phyloP scores from a whole-genome alignment of 169 alveolate species.

The Perkinsus olseni region DNA sequence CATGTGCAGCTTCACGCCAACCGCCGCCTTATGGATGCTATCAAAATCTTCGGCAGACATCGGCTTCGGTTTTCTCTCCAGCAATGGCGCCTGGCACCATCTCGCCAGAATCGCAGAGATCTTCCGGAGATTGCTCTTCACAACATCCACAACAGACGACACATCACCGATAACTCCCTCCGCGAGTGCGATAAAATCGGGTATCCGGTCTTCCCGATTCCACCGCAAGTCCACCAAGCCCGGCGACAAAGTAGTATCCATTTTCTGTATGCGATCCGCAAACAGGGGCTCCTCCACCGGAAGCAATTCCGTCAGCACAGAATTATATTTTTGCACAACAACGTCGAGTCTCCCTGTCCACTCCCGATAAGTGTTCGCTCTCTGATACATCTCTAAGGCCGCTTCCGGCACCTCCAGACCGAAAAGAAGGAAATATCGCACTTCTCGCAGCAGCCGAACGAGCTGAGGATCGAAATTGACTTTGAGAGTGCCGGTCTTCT shows the following conservation, averaged over 20 bases:
- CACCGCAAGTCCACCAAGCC: constrained; percentile 76
- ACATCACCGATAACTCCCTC: constrained; percentile 59
- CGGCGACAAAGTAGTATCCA: constrained; percentile 71
- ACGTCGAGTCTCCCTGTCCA: constrained; percentile 73
- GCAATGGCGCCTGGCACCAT: constrained; percentile 52
- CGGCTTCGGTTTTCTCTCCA: constrained; percentile 70
- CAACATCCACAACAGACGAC: constrained; percentile 63
- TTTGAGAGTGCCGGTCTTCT: constrained; percentile 45
- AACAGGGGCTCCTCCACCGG: constrained; percentile 87
- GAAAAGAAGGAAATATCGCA: constrained; percentile 66
- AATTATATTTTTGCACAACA: constrained; percentile 76
- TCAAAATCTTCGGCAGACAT: constrained; percentile 57
- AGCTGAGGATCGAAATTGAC: constrained; percentile 85
- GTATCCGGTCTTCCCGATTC: constrained; percentile 68
- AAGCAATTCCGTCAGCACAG: constrained; percentile 68
- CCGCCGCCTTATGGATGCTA: constrained; percentile 50
- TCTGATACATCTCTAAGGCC: constrained; percentile 61
- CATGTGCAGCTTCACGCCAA: constrained; percentile 41
- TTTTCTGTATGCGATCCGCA: constrained; percentile 64
- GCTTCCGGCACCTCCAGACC: constrained; percentile 72
- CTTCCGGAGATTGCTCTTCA: constrained; percentile 62
- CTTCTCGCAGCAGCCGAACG: constrained; percentile 79
- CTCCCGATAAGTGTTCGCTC: constrained; percentile 62
- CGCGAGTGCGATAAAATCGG: constrained; percentile 66
- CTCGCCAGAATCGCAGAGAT: constrained; percentile 50